phyloP scores from a whole-genome alignment of 805 yeast genomes.

The Yamadazyma philogaea region DNA sequence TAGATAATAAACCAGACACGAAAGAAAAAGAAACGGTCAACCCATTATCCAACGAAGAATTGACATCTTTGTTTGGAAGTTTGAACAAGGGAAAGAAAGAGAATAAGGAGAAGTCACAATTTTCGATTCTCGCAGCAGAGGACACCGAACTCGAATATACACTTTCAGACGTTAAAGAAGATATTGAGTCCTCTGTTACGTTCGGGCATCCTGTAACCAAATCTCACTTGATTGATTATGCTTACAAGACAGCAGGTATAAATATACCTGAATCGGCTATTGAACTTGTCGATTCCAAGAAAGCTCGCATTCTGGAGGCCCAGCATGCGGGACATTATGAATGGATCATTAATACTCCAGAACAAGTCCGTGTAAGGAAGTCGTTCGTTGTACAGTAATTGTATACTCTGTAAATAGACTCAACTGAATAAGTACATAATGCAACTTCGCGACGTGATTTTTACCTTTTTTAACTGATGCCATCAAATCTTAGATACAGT shows the following conservation, averaged over 20 bases:
- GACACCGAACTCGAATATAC: constrained; percentile 19
- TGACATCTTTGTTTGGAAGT: constrained; percentile 32
- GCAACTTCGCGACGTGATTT: constrained; percentile 6
- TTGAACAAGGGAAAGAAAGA: constrained; percentile 18
- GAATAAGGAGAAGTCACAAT: not conserved
- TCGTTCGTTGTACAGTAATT: constrained; percentile 2
- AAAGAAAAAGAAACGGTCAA: constrained; percentile 11
- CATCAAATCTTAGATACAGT: constrained; percentile 28
- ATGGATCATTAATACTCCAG: constrained; percentile 28
- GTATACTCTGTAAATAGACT: constrained; percentile 7
- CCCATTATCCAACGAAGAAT: constrained; percentile 38
- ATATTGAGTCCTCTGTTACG: constrained; percentile 24
- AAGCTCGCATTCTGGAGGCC: constrained; percentile 14
- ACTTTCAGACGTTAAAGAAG: constrained; percentile 30
- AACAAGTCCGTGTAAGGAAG: constrained; percentile 17
- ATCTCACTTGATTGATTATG: constrained; percentile 20
- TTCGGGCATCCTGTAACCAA: constrained; percentile 14
- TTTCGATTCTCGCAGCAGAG: constrained; percentile 10
- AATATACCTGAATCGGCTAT: constrained; percentile 26
- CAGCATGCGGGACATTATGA: constrained; percentile 24
- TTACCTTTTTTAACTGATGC: constrained; percentile 10
- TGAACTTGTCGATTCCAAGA: constrained; percentile 10
- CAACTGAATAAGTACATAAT: constrained; percentile 2
- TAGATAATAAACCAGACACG: not conserved
- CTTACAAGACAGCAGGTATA: constrained; percentile 31